phyloP scores from a whole-genome alignment of 257 asterid genomes.

The Ilex aquifolium region DNA sequence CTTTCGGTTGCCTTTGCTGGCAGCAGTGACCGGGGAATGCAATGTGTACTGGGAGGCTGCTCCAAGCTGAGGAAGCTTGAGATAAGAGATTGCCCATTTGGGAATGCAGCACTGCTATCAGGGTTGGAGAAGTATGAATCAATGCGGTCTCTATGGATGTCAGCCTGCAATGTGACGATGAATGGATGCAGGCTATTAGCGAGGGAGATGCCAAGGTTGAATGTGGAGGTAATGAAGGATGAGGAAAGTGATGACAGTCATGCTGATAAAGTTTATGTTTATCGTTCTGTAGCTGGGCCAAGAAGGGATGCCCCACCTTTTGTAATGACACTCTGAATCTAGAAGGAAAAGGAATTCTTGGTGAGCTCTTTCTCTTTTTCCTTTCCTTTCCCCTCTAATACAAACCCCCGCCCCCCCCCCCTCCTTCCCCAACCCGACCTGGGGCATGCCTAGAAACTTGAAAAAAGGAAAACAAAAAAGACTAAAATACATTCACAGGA shows the following conservation, averaged over 20 bases:
- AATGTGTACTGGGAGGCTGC: constrained; percentile 67
- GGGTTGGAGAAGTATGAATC: constrained; percentile 58
- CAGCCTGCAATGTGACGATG: constrained; percentile 62
- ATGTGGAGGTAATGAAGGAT: constrained; percentile 71
- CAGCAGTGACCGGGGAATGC: constrained; percentile 76
- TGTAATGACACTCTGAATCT: constrained; percentile 58
- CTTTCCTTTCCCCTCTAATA: background rate
- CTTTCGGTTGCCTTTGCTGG: constrained; percentile 94
- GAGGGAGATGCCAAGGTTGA: constrained; percentile 61
- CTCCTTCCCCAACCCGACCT: no score
- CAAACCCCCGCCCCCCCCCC: no score
- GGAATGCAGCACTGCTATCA: constrained; percentile 59
- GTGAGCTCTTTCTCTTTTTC: background rate
- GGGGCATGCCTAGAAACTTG: no score
- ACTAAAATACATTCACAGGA: no score
- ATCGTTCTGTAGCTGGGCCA: constrained; percentile 80
- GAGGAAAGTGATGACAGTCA: constrained; percentile 34
- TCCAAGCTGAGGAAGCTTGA: constrained; percentile 85
- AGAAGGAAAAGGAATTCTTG: background rate
- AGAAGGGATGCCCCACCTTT: constrained; percentile 77
- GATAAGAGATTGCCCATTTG: constrained; percentile 83
- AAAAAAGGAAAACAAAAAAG: no score
- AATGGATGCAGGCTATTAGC: constrained; percentile 64
- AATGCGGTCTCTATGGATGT: constrained; percentile 88
- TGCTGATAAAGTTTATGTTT: constrained; percentile 58